Conservation (phyloP, 2,329 filamentous ascomycete genomes). For the Volutella citrinella region DNA sequence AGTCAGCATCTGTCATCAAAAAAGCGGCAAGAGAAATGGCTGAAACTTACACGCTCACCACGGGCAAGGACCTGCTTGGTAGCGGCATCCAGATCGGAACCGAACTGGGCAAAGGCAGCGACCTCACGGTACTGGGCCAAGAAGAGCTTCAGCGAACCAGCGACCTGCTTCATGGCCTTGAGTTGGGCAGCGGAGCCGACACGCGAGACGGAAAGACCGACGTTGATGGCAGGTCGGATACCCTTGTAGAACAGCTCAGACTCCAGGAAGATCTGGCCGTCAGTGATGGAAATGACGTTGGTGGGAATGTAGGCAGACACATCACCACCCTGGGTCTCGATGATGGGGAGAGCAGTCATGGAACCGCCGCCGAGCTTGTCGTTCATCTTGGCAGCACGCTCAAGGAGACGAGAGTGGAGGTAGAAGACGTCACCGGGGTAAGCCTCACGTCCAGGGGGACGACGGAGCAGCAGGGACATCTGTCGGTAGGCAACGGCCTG, state of each 20-base stretch:
- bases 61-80: slow-evolving; percentile 98
- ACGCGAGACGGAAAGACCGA: slow-evolving; percentile 99
- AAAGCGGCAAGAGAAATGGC: background rate
- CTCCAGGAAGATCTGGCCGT: slow-evolving; percentile 99
- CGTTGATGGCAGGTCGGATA: slow-evolving; percentile 99
- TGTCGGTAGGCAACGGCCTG: slow-evolving; percentile 98
- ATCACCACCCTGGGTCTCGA: slow-evolving; percentile 99
- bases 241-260: slow-evolving; percentile 99
- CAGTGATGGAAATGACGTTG: slow-evolving; percentile 99
- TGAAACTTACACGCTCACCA: slow-evolving; percentile 84
- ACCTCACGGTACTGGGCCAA: slow-evolving; percentile 99
- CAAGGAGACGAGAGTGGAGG: slow-evolving; percentile 97
- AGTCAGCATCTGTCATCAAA: slow-evolving; percentile 19
- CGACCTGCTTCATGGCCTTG: slow-evolving; percentile 99
- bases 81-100: slow-evolving; percentile 97
- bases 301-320: slow-evolving; percentile 99
- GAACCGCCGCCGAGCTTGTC: slow-evolving; percentile 92
- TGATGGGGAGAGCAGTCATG: slow-evolving; percentile 93
- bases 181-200: slow-evolving; percentile 99
- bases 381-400: slow-evolving; percentile 99
- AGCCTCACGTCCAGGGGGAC: slow-evolving; percentile 97
- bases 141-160: slow-evolving; percentile 99
- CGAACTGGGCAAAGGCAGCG: slow-evolving; percentile 98
- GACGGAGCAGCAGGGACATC: slow-evolving; percentile 97
- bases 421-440: slow-evolving; percentile 99